Conservation (phyloP, 192 early-diverging fungal species). For the Mortierella hygrophila region DNA sequence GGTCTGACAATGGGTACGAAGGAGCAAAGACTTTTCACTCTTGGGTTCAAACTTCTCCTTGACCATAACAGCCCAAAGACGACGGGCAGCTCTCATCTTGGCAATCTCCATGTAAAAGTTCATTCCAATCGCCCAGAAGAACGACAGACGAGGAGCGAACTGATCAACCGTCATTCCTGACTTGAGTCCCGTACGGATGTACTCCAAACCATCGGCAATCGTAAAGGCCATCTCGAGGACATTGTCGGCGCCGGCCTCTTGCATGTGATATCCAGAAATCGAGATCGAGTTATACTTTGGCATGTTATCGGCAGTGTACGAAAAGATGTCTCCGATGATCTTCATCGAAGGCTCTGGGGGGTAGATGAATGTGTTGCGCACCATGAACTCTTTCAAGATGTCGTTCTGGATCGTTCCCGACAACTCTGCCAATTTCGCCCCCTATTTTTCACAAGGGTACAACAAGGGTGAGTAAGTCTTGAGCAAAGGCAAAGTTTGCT, state of each 20-base stretch:
- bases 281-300: constrained; percentile 96
- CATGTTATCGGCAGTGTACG: constrained; percentile 90
- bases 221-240: constrained; percentile 95
- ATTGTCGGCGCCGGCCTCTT: constrained; percentile 91
- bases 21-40: constrained; percentile 81
- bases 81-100: constrained; percentile 88
- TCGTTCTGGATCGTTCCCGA: constrained; percentile 94
- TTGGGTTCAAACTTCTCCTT: constrained; percentile 90
- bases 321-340: constrained; percentile 92
- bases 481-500: too few species aligned
- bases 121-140: constrained; percentile 95
- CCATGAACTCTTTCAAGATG: constrained; percentile 96
- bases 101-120: constrained; percentile 97
- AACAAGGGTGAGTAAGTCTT: neutral
- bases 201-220: constrained; percentile 90
- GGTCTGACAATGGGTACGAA: constrained; percentile 93
- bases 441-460: constrained; percentile 32
- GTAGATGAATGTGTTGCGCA: constrained; percentile 94
- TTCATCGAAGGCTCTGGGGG: constrained; percentile 93
- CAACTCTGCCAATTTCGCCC: constrained; percentile 82
- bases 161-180: constrained; percentile 91
- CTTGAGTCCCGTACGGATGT: constrained; percentile 78
- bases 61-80: constrained; percentile 86
- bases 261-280: constrained; percentile 96
- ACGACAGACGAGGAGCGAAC: constrained; percentile 90